Conservation (phyloP, 2,329 filamentous ascomycete species). For the Parafenestella ontariensis region DNA sequence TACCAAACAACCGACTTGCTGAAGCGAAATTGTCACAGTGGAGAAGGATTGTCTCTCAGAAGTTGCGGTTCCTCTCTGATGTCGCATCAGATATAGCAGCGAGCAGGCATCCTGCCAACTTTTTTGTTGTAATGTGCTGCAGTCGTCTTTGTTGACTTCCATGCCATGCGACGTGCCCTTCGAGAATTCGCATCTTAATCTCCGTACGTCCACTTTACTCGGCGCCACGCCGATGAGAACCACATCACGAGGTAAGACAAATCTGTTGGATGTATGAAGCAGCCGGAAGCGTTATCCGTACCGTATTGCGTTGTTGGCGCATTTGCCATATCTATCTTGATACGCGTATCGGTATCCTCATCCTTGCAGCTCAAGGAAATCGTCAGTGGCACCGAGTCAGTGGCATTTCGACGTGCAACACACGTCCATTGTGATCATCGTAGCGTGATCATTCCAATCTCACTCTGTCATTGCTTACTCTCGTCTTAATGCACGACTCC, state of each 20-base stretch:
- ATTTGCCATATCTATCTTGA: no score
- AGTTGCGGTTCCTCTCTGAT: background rate
- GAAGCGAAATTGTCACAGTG: background rate
- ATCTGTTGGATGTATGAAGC: background rate
- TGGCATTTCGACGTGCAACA: no score
- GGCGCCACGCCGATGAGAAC: background rate
- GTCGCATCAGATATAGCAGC: background rate
- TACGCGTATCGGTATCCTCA: no score
- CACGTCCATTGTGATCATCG: background rate
- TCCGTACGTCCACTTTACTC: background rate
- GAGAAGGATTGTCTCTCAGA: background rate
- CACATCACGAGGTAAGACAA: background rate
- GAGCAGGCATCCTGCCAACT: conserved; percentile 29
- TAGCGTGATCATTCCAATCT: no score
- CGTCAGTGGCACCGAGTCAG: no score
- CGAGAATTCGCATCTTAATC: background rate
- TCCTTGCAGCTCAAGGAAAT: no score
- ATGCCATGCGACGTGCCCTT: background rate
- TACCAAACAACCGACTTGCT: background rate
- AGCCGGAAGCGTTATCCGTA: background rate
- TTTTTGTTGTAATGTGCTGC: background rate
- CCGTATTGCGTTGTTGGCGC: no score
- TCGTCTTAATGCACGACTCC: no score
- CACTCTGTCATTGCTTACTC: no score
- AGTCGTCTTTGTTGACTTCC: background rate